These are phyloP conservation scores for Ophiostoma sp. DNA, from an alignment of 2,329 filamentous ascomycete species.

Conservation along the genomic window DNA sequence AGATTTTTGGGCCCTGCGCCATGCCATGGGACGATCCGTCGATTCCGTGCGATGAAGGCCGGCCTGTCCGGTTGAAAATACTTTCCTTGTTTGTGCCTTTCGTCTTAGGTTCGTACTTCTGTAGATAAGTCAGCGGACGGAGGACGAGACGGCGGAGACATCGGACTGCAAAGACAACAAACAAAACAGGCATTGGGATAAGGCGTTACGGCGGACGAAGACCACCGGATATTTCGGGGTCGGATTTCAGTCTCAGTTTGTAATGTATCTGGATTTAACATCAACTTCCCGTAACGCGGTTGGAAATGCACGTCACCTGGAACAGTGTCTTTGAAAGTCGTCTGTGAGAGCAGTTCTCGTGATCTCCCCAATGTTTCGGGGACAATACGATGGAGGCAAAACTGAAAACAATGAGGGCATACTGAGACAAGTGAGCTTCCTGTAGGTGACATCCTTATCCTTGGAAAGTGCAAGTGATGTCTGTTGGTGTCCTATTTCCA, in stretches of 20 bases:
- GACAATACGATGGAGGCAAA: background rate
- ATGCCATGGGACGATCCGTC: constrained; percentile 11
- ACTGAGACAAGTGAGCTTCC: background rate
- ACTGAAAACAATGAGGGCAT: background rate
- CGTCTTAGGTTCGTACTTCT: background rate
- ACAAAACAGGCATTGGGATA: background rate
- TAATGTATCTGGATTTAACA: background rate
- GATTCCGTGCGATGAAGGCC: background rate
- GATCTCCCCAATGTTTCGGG: background rate
- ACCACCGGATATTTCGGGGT: background rate
- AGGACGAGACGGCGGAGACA: too few species aligned
- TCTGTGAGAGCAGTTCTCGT: background rate
- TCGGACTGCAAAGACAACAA: too few species aligned
- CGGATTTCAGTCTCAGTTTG: background rate
- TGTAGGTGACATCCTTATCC: background rate
- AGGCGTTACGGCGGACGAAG: background rate
- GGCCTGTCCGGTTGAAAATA: background rate
- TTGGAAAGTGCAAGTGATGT: background rate
- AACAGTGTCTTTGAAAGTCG: background rate
- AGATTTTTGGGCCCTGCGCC: background rate
- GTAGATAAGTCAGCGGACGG: background rate
- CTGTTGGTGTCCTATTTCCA: background rate
- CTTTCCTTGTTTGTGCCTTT: background rate
- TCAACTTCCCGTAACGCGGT: background rate
- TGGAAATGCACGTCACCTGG: background rate